phyloP scores from a whole-genome alignment of 441 rosid genomes.

The Euphorbia schlechtendalii region DNA sequence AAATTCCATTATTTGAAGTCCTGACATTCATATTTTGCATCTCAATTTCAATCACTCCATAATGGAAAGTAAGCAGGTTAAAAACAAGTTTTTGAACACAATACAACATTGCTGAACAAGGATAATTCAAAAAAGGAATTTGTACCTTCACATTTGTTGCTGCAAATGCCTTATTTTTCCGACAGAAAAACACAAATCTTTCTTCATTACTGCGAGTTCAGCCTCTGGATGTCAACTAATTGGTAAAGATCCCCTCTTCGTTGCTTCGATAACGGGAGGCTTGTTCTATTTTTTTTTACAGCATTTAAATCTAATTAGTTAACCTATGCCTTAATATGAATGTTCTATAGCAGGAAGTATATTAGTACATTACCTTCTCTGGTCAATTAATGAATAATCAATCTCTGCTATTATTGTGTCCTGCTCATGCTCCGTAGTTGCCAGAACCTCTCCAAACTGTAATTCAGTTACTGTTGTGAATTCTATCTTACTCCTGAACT shows the following conservation, averaged over 20 bases:
- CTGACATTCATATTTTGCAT: no score
- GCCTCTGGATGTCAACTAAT: conserved; percentile 73
- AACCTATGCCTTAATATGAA: background rate
- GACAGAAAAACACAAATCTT: no score
- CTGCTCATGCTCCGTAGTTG: conserved; percentile 76
- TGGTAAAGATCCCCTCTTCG: conserved; percentile 88
- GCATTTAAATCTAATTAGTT: background rate
- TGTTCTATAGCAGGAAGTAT: conserved; percentile 2
- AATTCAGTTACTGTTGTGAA: conserved; percentile 12
- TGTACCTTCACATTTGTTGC: no score
- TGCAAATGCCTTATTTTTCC: no score
- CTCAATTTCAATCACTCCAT: no score
- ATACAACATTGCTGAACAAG: no score
- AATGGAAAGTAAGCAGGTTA: no score
- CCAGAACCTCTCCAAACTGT: conserved; percentile 91
- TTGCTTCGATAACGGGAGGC: conserved; percentile 68
- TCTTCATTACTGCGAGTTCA: conserved; percentile 21
- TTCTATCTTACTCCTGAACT: no score
- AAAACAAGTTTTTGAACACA: no score
- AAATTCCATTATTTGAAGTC: no score
- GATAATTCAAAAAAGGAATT: no score
- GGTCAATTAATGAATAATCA: conserved; percentile 68
- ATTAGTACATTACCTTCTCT: conserved; percentile 69
- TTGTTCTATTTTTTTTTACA: conserved; percentile 35
- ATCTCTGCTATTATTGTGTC: conserved; percentile 72